Percentiles rank a stretch among this genome's conserved stretches.
Conservation (phyloP, 306 rosid genomes). For the Vicia faba region DNA sequence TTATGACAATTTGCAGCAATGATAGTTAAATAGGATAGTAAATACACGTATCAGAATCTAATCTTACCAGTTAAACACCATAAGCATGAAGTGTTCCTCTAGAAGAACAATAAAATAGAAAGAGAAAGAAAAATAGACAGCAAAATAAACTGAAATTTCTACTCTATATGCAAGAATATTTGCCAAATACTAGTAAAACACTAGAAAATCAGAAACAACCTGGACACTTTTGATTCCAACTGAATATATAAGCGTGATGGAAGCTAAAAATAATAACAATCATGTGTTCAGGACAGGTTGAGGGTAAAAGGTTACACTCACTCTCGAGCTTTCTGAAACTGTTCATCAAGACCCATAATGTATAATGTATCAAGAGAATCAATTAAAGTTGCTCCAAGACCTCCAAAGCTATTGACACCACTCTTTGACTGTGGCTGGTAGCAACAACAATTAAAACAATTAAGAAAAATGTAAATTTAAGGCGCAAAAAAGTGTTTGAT, state of each 20-base stretch:
- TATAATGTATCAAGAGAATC: conserved; percentile 94
- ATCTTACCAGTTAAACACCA: conserved; percentile 17
- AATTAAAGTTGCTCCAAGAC: conserved; percentile 97
- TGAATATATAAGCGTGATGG: conserved; percentile 4
- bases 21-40: conserved; percentile 16
- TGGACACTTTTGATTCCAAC: conserved; percentile 22
- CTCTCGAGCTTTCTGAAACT: conserved; percentile 92
- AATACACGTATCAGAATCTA: conserved; percentile 30
- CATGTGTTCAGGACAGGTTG: conserved; percentile 10
- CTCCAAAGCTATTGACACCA: conserved; percentile 98
- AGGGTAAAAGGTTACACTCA: conserved; percentile 53
- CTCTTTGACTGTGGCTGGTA: conserved; percentile 89
- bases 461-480: conserved; percentile 27
- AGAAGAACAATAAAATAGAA: conserved; percentile 14
- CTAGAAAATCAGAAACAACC: not conserved
- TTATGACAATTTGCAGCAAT: conserved; percentile 18
- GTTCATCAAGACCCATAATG: conserved; percentile 92
- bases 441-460: conserved; percentile 38
- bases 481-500: not conserved
- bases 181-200: conserved; percentile 21
- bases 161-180: conserved; percentile 19
- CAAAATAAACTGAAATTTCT: conserved; percentile 8
- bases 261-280: conserved; percentile 20
- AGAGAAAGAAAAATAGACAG: conserved; percentile 7
- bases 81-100: conserved; percentile 16